Conservation (phyloP, 768 basidiomycete genomes). For the Cytidiella melzeri region DNA sequence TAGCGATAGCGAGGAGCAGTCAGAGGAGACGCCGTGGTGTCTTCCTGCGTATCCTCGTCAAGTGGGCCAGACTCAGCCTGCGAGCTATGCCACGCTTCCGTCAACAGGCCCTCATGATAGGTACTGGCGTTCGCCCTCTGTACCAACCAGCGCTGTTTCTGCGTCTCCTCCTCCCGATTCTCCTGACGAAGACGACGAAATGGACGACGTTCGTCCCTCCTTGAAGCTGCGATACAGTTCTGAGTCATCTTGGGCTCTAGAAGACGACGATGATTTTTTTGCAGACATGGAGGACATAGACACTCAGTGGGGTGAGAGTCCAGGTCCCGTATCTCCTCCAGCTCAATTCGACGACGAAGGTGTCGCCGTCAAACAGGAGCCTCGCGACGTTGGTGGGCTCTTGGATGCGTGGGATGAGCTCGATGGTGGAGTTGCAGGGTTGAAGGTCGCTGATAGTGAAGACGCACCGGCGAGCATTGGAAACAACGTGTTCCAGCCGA, state of each 20-base stretch:
- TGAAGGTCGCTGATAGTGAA: constrained; percentile 1
- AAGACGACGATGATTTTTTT: constrained; percentile 39
- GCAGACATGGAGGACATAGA: constrained; percentile 43
- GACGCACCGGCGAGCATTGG: constrained; percentile 21
- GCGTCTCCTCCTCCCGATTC: constrained; percentile 65
- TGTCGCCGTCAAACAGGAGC: constrained; percentile 50
- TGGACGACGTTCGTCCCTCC: constrained; percentile 20
- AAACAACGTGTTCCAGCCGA: not conserved
- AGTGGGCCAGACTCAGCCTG: not conserved
- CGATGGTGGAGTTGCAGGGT: constrained; percentile 15
- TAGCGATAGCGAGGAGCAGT: constrained; percentile 31
- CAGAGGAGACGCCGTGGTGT: constrained; percentile 14
- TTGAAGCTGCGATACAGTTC: constrained; percentile 16
- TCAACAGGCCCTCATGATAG: constrained; percentile 9
- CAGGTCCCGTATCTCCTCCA: constrained; percentile 58
- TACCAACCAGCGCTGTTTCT: constrained; percentile 47
- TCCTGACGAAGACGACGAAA: constrained; percentile 44
- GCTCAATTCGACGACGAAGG: constrained; percentile 35
- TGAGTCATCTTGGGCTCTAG: constrained; percentile 4
- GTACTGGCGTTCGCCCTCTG: constrained; percentile 51
- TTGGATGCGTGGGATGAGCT: constrained; percentile 64
- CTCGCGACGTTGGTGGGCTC: constrained; percentile 55
- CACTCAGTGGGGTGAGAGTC: constrained; percentile 51
- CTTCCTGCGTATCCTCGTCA: constrained; percentile 16
- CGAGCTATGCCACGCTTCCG: not conserved